Base-by-base conservation (phyloP, 140 eudicot genomes). In the Ambrosia hybrid region DNA sequence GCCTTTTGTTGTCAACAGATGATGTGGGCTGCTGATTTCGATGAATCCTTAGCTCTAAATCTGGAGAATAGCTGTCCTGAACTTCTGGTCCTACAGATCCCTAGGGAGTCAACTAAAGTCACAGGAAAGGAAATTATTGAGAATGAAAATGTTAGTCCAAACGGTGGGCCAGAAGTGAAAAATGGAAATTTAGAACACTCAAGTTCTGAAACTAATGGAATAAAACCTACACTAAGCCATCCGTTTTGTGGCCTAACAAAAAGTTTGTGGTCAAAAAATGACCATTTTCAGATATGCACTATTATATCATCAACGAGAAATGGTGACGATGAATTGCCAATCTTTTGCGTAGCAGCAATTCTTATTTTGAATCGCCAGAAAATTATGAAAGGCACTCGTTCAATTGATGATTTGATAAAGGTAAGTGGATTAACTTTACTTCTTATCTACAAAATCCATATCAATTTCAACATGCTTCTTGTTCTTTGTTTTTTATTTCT, bases 21-120 rank as follows among this genome's bases (percentile, higher is more conserved):
- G 97, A 93, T 93, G 90, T 93, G 97, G 98, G 98, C 98, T 73
- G 98, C 98, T 78, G 98, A 93, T 84, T 93, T 93, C 73, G 91
- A 93, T 79, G 91, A 85, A 77, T 82, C 91, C 9, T 43, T 84
- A 53, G 86, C 96, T 60, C 80, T 79, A 75, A 82, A 84, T 76
- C 80, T 84, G 80, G 96, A 83, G 13, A 88, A 87, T 74, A 83
- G 74, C 78, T 87, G 96, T 84, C 97, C 92, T 3, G 96, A 93
- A 77, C 83, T 89, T 73, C 73, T 93, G 78, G 74, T 83, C n/a
- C 79, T 93, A 63, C 91, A 81, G 65, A 74, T 85, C 51, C 93
- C 92, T 10, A 69, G 69, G 48, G 89, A 85, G 75, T 76, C 87
- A 59, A 75, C 49, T 68, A 58, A 73, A 69, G 84, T 76, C 62